Percentiles rank a stretch among this genome's conserved stretches.
These are phyloP conservation scores for Ophiostoma sp. DNA, from an alignment of 2,329 filamentous ascomycete genomes.

Conservation along the genomic window DNA sequence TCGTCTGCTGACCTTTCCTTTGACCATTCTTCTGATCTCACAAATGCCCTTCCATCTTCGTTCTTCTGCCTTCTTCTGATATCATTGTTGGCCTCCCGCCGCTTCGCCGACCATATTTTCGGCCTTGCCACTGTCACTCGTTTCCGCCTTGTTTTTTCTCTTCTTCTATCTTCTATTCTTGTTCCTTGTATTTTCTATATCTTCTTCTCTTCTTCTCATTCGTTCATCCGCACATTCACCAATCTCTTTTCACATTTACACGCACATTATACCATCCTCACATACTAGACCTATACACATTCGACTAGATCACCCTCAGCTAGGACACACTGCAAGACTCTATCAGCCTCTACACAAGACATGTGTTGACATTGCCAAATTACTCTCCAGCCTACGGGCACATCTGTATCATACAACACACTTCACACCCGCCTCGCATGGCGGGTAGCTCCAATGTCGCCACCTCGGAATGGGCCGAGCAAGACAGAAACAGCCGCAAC, in stretches of 20 bases:
- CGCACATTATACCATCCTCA: no score
- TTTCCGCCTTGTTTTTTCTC: neutral
- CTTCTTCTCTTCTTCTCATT: slow-evolving; percentile 6
- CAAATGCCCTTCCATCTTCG: neutral
- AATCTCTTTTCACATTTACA: neutral
- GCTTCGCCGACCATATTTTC: neutral
- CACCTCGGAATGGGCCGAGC: slow-evolving; percentile 9
- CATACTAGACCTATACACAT: neutral
- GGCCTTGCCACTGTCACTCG: slow-evolving; percentile 5
- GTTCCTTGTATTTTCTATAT: neutral
- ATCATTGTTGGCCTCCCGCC: neutral
- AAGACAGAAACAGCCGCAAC: slow-evolving; percentile 30
- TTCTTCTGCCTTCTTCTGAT: neutral
- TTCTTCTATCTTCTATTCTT: neutral
- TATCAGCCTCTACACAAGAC: neutral
- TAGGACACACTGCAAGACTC: no score
- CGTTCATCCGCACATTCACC: neutral
- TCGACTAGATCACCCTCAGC: neutral
- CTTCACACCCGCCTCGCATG: slow-evolving; percentile 12
- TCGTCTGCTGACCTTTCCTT: neutral
- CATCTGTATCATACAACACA: neutral
- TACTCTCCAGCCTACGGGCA: slow-evolving; percentile 1
- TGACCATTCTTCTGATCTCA: neutral
- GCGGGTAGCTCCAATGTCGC: slow-evolving; percentile 12
- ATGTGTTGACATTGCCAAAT: slow-evolving; percentile 2